Base-by-base conservation (phyloP, 305 asterid species). In the Fraxinus sp. region DNA sequence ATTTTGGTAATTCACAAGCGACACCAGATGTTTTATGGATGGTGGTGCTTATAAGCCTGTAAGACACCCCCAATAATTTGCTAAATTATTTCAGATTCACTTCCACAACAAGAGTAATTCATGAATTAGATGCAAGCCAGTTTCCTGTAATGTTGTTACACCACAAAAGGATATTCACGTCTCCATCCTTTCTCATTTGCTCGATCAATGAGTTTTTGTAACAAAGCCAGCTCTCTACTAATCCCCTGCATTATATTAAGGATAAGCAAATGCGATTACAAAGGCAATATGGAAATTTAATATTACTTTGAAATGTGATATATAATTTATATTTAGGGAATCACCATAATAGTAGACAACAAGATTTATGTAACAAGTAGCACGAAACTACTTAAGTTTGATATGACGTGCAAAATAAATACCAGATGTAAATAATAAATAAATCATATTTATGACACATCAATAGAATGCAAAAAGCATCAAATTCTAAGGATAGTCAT, bases 161-260 rank as follows among this genome's bases (percentile, higher is more conserved):
- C 49, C 57, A 46, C 11, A 43, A 86, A 93, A 92, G 98, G 99
- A 96, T 96, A 96, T 94, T 92, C 89, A 3, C 86, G 80, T 84
- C 95, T 93, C 92, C 97, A 86, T 80, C 99, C 99, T 92, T 94
- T 93, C 85, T 92, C 98, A 84, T 92, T 91, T 85, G 98, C 96
- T 18, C 57, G 90, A 14, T 89, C 91, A 37, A 90, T 91, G 81
- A 66, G 92, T 24, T 46, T 75, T 77, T 79, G 85, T 93, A 92
- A 77, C 85, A 85, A 66, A 68, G 20, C 78, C 90, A 94, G 90
- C 85, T 96, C 93, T 88, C 86, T 89, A 55, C 30, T 74, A 91
- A 96, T 93, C 93, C 93, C 75, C 98, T 96, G 93, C 83, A 79
- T 70, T 18, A 18, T 71, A 75, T 26, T 37, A 52, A 81, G 77